Conservation (phyloP, 2,329 filamentous ascomycete genomes). For the Pleoardoris graminearum region DNA sequence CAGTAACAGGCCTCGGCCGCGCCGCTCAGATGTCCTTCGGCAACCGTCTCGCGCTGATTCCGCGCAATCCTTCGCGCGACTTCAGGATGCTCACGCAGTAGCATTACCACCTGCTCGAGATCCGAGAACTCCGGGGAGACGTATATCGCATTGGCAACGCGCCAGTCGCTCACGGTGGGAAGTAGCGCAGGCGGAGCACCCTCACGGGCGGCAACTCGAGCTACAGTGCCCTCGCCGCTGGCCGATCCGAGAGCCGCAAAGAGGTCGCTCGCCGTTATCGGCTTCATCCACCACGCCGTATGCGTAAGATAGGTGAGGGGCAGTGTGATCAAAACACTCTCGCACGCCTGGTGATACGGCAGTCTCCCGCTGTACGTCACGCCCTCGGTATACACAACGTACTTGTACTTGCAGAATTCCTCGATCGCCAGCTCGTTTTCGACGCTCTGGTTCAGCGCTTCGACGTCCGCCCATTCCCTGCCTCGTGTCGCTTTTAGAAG, state of each 20-base stretch:
- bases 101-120: constrained; percentile 14
- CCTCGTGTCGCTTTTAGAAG: constrained; percentile 19
- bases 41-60: constrained; percentile 17
- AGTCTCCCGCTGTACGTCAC: constrained; percentile 25
- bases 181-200: neutral
- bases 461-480: constrained; percentile 26
- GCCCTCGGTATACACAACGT: constrained; percentile 27
- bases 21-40: constrained; percentile 13
- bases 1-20: constrained; percentile 26
- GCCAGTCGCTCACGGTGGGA: constrained; percentile 3
- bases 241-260: neutral
- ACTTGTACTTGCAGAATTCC: constrained; percentile 23
- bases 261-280: constrained; percentile 14
- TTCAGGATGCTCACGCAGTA: constrained; percentile 11
- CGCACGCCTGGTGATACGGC: constrained; percentile 25
- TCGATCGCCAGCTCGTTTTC: constrained; percentile 18
- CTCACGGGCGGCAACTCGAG: neutral
- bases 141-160: constrained; percentile 21
- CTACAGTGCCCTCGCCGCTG: neutral
- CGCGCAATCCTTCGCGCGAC: constrained; percentile 16
- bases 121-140: constrained; percentile 16
- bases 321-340: constrained; percentile 21
- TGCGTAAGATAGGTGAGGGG: constrained; percentile 19
- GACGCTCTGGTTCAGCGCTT: constrained; percentile 10
- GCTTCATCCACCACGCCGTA: constrained; percentile 14